Conservation (phyloP, 306 rosid species). For the Sindora glabra region DNA sequence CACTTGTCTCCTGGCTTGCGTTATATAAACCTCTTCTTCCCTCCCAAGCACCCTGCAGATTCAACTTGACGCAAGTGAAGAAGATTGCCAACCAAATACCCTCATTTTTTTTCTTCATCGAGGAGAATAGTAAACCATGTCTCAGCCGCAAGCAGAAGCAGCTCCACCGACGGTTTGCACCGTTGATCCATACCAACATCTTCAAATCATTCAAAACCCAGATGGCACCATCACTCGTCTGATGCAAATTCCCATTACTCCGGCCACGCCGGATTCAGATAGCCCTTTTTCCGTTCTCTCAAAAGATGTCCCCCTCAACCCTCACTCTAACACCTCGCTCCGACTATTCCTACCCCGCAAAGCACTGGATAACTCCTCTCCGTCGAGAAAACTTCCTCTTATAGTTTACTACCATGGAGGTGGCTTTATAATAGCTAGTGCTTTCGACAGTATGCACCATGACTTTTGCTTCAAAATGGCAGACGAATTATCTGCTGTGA, state of each 20-base stretch:
- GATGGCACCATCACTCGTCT: constrained; percentile 9
- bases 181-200: background rate
- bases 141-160: no score
- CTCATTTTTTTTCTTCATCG: no score
- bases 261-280: background rate
- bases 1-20: no score
- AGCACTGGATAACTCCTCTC: background rate
- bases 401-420: constrained; percentile 28
- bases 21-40: no score
- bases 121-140: no score
- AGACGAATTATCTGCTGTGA: background rate
- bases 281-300: background rate
- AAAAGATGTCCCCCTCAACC: constrained; percentile 23
- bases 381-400: constrained; percentile 9
- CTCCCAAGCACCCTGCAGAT: no score
- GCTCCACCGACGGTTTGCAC: background rate
- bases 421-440: background rate
- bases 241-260: background rate
- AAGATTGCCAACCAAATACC: no score
- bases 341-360: constrained; percentile 23
- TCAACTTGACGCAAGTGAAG: no score
- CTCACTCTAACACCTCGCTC: constrained; percentile 10
- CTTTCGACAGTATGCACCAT: background rate
- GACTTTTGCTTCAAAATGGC: background rate
- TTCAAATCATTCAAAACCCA: background rate